Evolutionary conservation across 2,329 filamentous ascomycete genomes (phyloP).

Genomic region (Ustulina deusta): DNA sequence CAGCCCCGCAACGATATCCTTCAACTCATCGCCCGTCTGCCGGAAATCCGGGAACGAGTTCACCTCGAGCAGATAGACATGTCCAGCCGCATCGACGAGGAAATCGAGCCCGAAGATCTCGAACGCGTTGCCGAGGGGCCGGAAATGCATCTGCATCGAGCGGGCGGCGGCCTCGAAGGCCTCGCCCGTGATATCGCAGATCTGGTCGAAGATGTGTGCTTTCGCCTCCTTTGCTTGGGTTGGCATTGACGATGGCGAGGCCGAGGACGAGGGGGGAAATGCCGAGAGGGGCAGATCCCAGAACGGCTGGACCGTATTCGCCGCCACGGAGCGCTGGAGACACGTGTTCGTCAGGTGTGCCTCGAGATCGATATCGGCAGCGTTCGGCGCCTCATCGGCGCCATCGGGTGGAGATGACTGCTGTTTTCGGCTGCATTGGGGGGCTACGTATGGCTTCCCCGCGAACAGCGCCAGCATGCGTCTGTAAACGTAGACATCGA

Average conservation of each 20-base stretch:
- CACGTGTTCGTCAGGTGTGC: slow-evolving; percentile 96
- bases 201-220: slow-evolving; percentile 75
- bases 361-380: slow-evolving; percentile 67
- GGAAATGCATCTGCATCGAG: slow-evolving; percentile 90
- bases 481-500: slow-evolving; percentile 87
- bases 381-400: slow-evolving; percentile 39
- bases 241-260: neutral
- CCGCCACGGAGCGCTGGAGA: slow-evolving; percentile 74
- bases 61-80: slow-evolving; percentile 84
- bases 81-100: slow-evolving; percentile 75
- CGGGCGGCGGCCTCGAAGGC: slow-evolving; percentile 88
- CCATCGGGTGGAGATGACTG: neutral
- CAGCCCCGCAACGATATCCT: slow-evolving; percentile 77
- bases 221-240: slow-evolving; percentile 59
- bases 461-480: slow-evolving; percentile 96
- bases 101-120: slow-evolving; percentile 95
- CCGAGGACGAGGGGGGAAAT: slow-evolving; percentile 5
- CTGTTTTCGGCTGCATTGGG: slow-evolving; percentile 59
- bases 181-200: slow-evolving; percentile 78
- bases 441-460: slow-evolving; percentile 75
- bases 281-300: slow-evolving; percentile 68
- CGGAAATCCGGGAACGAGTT: slow-evolving; percentile 97
- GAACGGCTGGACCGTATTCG: slow-evolving; percentile 79
- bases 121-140: slow-evolving; percentile 87
- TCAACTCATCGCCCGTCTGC: slow-evolving; percentile 85